Base-by-base conservation (phyloP, 202 grass and related monocot genomes). In the Bolboschoenoplectus hybrid region DNA sequence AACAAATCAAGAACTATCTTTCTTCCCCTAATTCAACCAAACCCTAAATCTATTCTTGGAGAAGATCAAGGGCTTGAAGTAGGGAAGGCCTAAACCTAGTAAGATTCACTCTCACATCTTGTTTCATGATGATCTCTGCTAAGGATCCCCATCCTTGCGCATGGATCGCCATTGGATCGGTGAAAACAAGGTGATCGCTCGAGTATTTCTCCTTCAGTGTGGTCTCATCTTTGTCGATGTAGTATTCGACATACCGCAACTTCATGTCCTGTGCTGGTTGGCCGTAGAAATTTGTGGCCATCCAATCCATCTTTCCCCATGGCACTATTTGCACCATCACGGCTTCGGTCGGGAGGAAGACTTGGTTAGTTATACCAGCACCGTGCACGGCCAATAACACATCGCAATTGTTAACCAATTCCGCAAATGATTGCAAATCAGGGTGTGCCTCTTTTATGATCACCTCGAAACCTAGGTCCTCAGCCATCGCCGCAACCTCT, bases 251-350 rank as follows among this genome's bases (percentile, higher is more conserved):
- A 79, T 93, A 97, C 62, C 90, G 85, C 35, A 93, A 90, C 66
- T 86, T 66, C 91, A 93, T 90, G 12, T 82, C 88, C 5, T 5
- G 67, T 4, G 88, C 88, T 3, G 94, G 91, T 2, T 69, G 61
- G 0, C 68, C 89, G 73, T 86, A 97, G 61, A 93, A 93, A 81
- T 93, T 88, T 71, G 82, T 91, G 4, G 91, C 85, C 88, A 87
- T 76, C 89, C 89, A 93, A 52, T 97, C 88, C 89, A 97, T 91
- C 60, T 89, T 87, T 4, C 91, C 94, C 92, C 91, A 97, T 16
- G 94, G 94, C 73, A 94, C 89, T 13, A 94, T 84, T 87, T 97
- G 94, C 26, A 97, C 36, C 85, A 93, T 5, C 36, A 97, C 85
- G 3, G 89, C 86, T 4, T 74, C 82, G 6, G 91, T 93, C 0